Evolutionary conservation across 2,329 filamentous ascomycete species (phyloP).

Genomic region (Microdochium trichocladiopsis): DNA sequence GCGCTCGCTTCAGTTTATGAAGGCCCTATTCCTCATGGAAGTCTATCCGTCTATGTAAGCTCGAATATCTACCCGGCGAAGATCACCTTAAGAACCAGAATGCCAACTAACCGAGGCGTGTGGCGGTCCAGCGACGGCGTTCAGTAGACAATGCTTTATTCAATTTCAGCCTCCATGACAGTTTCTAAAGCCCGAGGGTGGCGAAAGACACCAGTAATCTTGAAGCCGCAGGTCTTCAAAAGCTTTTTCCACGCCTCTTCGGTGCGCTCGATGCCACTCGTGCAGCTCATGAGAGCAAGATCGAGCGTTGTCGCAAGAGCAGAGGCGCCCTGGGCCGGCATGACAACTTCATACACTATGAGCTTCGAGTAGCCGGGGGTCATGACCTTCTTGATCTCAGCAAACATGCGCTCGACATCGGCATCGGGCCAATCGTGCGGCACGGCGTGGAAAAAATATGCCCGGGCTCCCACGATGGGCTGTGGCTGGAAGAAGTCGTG

Average conservation of each 20-base stretch:
- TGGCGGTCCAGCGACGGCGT: no score
- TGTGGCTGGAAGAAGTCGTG: conserved; percentile 25
- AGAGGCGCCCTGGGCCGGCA: conserved; percentile 25
- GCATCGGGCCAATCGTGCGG: conserved; percentile 32
- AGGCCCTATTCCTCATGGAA: no score
- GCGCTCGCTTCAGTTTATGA: no score
- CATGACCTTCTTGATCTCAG: conserved; percentile 20
- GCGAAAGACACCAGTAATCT: conserved; percentile 18
- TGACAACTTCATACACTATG: conserved; percentile 32
- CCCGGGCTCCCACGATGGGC: conserved; percentile 19
- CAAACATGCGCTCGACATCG: conserved; percentile 21
- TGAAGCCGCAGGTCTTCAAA: conserved; percentile 16
- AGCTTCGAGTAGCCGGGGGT: conserved; percentile 28
- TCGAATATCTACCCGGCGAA: no score
- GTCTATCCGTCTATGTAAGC: no score
- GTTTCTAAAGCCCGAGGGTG: conserved; percentile 10
- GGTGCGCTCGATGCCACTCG: conserved; percentile 20
- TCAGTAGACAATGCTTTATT: no score
- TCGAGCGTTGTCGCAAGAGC: conserved; percentile 23
- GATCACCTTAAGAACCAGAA: no score
- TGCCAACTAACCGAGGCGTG: no score
- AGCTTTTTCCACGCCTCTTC: conserved; percentile 17
- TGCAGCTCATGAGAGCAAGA: conserved; percentile 23
- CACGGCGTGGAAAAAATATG: conserved; percentile 23
- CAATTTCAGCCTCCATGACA: conserved; percentile 7